Evolutionary conservation across 2,329 filamentous ascomycete genomes (phyloP), one percentile per base, ranked within the genome.

Genomic region (Capronia epimyces): DNA sequence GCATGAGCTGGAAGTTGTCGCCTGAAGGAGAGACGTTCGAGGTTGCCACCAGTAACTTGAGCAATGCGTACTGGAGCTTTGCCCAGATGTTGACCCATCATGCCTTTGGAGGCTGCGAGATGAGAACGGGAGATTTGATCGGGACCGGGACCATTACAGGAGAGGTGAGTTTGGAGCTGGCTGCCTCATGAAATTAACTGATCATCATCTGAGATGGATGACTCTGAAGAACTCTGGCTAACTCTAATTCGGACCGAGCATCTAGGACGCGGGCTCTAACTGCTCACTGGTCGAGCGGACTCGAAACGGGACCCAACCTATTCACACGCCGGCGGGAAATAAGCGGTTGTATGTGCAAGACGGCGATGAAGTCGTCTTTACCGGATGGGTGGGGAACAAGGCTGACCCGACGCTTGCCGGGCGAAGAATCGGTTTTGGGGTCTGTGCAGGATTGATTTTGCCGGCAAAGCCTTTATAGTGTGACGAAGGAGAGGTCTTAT

Each of bases 61-160:
- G 34, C 24, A 48, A 42, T 29, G 45, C 45, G 18, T 48, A 48
- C 36, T 48, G 45, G 36, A 32, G 22, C 25, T 42, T 48, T 32
- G 24, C 45, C 15, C 45, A 48, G 36, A 48, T 42, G 36, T 32
- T 48, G 45, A 42, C 45, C 12, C 45, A 48, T 40, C 45, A 48
- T 42, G 45, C 45, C 2, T 48, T 48, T 32, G 45, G 45, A 34
- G 45, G 45, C 10, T 48, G 45, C 16, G 45, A 42, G 22, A 48
- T 48, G 45, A 42, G 45, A 22, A 41, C 45, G 25, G 45, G 45
- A 41, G 45, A 42, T 40, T 32, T 48, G 45, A 42, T 48, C 15
- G 45, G 45, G 24, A 48, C 45, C 3, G 45, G 45, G 22, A 48
- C 45, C 24, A 41, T 48, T 22, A 42, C 45, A 3, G 45, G 45